A percentile compares a stretch with the other conserved stretches of the same genome.
phyloP scores from a whole-genome alignment of 495 filamentous ascomycete genomes.

The Penicillium antarcticum region DNA sequence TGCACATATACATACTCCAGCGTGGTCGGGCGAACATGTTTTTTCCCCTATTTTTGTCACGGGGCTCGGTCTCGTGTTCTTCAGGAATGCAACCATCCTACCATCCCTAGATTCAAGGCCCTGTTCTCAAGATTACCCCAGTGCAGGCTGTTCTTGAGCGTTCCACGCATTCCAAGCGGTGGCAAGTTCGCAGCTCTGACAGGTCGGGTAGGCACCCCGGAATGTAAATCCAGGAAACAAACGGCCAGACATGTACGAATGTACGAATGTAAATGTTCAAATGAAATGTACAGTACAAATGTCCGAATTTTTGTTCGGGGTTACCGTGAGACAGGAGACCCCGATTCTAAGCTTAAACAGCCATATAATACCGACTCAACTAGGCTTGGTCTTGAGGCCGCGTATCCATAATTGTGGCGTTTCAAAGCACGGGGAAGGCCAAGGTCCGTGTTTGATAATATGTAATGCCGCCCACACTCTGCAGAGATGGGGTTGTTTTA shows the following conservation, averaged over 20 bases:
- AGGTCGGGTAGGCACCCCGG: background rate
- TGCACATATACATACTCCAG: background rate
- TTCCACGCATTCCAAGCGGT: constrained; percentile 6
- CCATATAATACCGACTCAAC: background rate
- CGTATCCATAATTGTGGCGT: constrained; percentile 12
- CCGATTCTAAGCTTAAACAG: background rate
- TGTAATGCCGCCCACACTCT: too few species aligned
- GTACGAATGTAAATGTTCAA: too few species aligned
- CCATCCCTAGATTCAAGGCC: background rate
- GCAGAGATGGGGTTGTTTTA: too few species aligned
- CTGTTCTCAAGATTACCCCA: background rate
- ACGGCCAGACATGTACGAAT: background rate
- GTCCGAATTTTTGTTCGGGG: background rate
- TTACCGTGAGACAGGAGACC: background rate
- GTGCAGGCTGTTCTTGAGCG: background rate
- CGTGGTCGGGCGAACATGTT: background rate
- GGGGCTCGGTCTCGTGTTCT: background rate
- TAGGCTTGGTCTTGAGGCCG: constrained; percentile 1
- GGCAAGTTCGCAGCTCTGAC: background rate
- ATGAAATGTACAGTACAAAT: background rate
- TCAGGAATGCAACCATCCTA: constrained; percentile 6
- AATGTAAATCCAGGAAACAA: constrained; percentile 5
- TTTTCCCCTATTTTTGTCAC: background rate
- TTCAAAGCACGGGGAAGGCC: background rate
- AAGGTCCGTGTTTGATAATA: too few species aligned